Conservation (phyloP, 2,329 filamentous ascomycete species). For the Ustulina deusta region DNA sequence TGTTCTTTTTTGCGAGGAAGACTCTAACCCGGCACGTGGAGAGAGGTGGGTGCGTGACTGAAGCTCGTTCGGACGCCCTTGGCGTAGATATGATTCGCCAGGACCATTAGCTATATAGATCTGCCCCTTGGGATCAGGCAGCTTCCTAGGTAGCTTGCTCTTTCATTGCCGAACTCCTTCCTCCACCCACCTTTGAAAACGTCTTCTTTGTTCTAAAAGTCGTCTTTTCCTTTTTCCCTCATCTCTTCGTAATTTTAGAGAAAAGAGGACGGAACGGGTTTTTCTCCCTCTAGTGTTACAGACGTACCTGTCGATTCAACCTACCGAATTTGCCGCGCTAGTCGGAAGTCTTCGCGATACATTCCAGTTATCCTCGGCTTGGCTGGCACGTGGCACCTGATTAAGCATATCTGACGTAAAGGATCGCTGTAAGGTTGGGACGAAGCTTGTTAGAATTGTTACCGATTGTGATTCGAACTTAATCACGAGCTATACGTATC, state of each 20-base stretch:
- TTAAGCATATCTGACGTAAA: constrained; percentile 4
- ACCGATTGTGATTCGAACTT: not conserved
- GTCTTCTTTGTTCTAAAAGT: not conserved
- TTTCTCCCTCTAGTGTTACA: not conserved
- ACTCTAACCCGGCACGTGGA: constrained; percentile 22
- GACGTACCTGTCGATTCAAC: not conserved
- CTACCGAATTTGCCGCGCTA: not conserved
- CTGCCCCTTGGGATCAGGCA: not conserved
- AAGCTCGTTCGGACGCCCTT: constrained; percentile 22
- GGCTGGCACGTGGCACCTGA: constrained; percentile 2
- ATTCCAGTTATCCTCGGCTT: constrained; percentile 9
- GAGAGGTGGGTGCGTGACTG: constrained; percentile 16
- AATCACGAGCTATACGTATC: constrained; percentile 4
- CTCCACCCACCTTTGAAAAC: not conserved
- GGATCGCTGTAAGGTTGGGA: constrained; percentile 30
- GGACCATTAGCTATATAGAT: constrained; percentile 23
- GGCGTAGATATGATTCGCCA: constrained; percentile 20
- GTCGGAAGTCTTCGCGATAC: not conserved
- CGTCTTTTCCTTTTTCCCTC: not conserved
- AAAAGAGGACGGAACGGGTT: not conserved
- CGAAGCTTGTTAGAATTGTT: not conserved
- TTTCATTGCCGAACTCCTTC: constrained; percentile 13
- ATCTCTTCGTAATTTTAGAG: not conserved
- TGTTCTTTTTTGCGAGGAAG: not conserved
- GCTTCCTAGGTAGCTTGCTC: constrained; percentile 12